phyloP scores from a whole-genome alignment of 2,329 filamentous ascomycete genomes.

The Colletotrichum echinochloae region DNA sequence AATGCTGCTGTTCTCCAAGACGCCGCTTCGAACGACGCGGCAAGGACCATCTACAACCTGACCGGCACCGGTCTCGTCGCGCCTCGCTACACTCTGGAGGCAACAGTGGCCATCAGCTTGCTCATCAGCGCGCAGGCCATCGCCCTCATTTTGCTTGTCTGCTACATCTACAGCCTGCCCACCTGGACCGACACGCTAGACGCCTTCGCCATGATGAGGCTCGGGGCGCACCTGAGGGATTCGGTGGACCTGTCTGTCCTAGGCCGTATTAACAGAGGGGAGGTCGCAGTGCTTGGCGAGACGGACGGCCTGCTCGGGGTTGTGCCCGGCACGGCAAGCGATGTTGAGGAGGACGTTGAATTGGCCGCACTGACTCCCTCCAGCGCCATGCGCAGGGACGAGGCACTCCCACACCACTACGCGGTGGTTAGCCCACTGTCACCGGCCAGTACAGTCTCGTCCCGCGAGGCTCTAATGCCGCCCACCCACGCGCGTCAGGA shows the following conservation, averaged over 20 bases:
- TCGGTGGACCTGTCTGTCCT: slow-evolving; percentile 8
- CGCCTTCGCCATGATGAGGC: slow-evolving; percentile 35
- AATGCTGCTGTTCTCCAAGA: slow-evolving; percentile 33
- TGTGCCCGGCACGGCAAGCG: background rate
- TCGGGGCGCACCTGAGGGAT: slow-evolving; percentile 22
- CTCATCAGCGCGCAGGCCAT: slow-evolving; percentile 33
- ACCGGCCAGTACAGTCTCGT: slow-evolving; percentile 20
- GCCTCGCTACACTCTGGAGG: slow-evolving; percentile 4
- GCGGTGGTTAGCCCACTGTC: slow-evolving; percentile 26
- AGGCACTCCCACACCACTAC: slow-evolving; percentile 24
- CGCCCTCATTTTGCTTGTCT: slow-evolving; percentile 25
- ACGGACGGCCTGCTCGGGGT: slow-evolving; percentile 24
- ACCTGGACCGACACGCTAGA: slow-evolving; percentile 39
- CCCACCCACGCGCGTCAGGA: slow-evolving; percentile 14
- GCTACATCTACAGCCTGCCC: slow-evolving; percentile 38
- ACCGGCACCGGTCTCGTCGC: slow-evolving; percentile 26
- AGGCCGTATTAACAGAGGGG: slow-evolving; percentile 3
- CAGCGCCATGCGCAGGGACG: background rate
- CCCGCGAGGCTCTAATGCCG: slow-evolving; percentile 1
- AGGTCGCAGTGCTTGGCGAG: slow-evolving; percentile 14
- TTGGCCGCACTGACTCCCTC: slow-evolving; percentile 15
- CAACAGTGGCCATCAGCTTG: slow-evolving; percentile 24
- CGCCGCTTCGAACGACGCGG: slow-evolving; percentile 33
- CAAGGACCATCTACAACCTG: slow-evolving; percentile 37
- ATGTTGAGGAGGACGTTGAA: slow-evolving; percentile 24